Conservation (phyloP, 2,329 filamentous ascomycete species). For the Tolypocladium tundrense region DNA sequence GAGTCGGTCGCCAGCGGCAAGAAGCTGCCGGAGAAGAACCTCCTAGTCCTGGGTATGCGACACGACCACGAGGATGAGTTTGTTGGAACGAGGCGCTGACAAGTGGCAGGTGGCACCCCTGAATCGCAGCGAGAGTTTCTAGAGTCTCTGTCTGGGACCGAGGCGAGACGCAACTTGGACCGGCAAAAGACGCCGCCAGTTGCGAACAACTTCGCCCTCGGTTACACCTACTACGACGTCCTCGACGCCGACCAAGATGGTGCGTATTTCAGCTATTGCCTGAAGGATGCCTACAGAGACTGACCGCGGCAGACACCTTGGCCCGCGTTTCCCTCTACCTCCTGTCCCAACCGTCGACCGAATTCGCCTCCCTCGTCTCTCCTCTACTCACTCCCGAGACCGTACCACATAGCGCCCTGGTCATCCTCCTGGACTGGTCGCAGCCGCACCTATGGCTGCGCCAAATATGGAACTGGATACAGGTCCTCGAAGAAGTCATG, state of each 20-base stretch:
- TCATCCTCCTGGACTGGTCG: conserved; percentile 91
- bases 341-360: conserved; percentile 71
- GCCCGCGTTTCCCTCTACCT: conserved; percentile 84
- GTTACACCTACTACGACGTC: conserved; percentile 93
- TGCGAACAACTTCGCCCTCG: conserved; percentile 84
- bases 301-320: conserved; percentile 59
- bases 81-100: conserved; percentile 16
- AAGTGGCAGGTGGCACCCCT: conserved; percentile 57
- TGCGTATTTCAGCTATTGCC: conserved; percentile 24
- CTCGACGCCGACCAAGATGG: conserved; percentile 89
- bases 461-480: conserved; percentile 81
- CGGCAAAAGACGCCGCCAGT: conserved; percentile 62
- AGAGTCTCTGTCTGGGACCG: conserved; percentile 48
- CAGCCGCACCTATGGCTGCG: conserved; percentile 89
- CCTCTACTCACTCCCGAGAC: conserved; percentile 77
- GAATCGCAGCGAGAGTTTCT: conserved; percentile 80
- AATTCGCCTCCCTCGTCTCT: conserved; percentile 72
- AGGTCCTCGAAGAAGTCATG: conserved; percentile 68
- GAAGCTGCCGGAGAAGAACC: conserved; percentile 81
- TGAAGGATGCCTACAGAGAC: neutral
- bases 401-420: conserved; percentile 76
- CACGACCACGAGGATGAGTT: neutral
- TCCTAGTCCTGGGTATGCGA: conserved; percentile 67
- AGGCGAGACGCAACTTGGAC: conserved; percentile 42
- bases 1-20: conserved; percentile 85